Evolutionary conservation across 2,329 filamentous ascomycete genomes (phyloP).

Genomic region (Amphichorda felina): DNA sequence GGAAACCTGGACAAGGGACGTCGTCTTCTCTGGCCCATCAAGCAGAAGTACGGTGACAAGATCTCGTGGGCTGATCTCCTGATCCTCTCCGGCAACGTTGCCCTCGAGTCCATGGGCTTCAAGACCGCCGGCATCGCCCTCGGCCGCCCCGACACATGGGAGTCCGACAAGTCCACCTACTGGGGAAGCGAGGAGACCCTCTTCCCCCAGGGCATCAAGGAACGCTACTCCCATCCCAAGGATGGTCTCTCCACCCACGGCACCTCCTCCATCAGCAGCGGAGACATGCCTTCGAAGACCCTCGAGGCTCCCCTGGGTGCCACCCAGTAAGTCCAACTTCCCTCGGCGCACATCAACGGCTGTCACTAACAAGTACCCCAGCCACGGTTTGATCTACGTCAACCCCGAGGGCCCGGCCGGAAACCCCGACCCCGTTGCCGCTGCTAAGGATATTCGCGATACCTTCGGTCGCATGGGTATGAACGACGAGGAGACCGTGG

Average conservation of each 20-base stretch:
- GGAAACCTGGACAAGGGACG: slow-evolving; percentile 70
- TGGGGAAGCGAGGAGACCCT: slow-evolving; percentile 68
- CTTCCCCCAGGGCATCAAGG: slow-evolving; percentile 50
- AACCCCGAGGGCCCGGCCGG: slow-evolving; percentile 71
- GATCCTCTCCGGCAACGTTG: slow-evolving; percentile 63
- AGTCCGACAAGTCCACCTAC: slow-evolving; percentile 65
- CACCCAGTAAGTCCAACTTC: slow-evolving; percentile 17
- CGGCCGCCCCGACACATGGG: slow-evolving; percentile 61
- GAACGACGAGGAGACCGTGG: slow-evolving; percentile 73
- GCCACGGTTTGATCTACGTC: slow-evolving; percentile 67
- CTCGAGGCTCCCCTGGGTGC: slow-evolving; percentile 58
- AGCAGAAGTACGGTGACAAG: slow-evolving; percentile 76
- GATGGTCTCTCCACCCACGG: not conserved
- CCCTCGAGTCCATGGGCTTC: slow-evolving; percentile 66
- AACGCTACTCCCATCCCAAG: slow-evolving; percentile 33
- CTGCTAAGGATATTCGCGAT: slow-evolving; percentile 59
- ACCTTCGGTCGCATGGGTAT: slow-evolving; percentile 64
- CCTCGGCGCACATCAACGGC: not conserved
- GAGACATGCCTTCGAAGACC: slow-evolving; percentile 30
- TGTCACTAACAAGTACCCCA: not conserved
- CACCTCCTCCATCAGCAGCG: not conserved
- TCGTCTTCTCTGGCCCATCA: slow-evolving; percentile 68
- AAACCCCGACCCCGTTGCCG: slow-evolving; percentile 55
- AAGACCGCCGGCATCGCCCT: slow-evolving; percentile 63
- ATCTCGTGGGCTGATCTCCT: slow-evolving; percentile 70